Base-by-base conservation (phyloP, 495 filamentous ascomycete species). In the Penicillium daleae region DNA sequence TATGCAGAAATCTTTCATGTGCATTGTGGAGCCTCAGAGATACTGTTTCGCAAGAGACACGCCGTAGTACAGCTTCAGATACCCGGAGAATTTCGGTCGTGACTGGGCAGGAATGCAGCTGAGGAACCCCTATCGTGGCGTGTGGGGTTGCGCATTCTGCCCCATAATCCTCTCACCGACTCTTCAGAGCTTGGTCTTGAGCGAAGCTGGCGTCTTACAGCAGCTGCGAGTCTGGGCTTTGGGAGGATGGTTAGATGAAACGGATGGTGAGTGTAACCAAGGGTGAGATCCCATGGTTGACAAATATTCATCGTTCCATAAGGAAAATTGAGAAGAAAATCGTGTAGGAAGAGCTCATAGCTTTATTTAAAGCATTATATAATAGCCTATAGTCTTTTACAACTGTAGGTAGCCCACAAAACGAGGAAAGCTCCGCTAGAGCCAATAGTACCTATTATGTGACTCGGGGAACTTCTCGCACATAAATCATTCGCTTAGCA, bases 81-180 rank as follows among this genome's bases (percentile, higher is more conserved):
- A 9, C 24, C 29, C 53, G 46, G 48, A 58, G 22, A 56, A 66
- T 66, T 62, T 17, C 19, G 53, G 42, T 44, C 50, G 22, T 29
- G 55, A 37, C 63, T 46, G 40, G 32, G 5, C 55, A 62, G 26
- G 29, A 24, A 59, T 55, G 22, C 1, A 12, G 33, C 33, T 15
- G 21, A n/a, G 24, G 22, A 31, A 3, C 6, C 2, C 24, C 15
- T 3, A 13, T 19, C 3, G 33, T 53, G 15, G 37, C 32, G 19
- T 21, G 6, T 27, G 19, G 44, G 21, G 29, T 37, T 50, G 29
- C 15, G 5, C 2, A 8, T 37, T 51, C 19, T 21, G 22, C 27
- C 27, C n/a, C 19, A n/a, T 42, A 0, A 13, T 33, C 22, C n/a
- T 27, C 27, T 35, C 62, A 60, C 61, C 56, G 35, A 52, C 56